Conservation (phyloP, 2,329 filamentous ascomycete genomes). For the Beauveria australis region DNA sequence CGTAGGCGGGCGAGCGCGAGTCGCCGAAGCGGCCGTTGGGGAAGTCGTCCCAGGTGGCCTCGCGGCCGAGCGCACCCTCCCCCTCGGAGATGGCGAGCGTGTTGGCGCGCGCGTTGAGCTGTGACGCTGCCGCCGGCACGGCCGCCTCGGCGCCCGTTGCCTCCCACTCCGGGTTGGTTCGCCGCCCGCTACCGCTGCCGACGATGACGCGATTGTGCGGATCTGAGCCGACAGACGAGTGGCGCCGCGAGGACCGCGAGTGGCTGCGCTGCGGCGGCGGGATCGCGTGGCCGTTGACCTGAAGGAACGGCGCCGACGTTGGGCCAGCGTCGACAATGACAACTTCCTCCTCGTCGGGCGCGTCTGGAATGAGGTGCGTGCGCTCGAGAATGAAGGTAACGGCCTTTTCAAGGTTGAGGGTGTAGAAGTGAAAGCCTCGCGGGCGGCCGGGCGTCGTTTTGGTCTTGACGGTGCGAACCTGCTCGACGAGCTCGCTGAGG, state of each 20-base stretch:
- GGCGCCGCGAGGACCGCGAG: constrained; percentile 45
- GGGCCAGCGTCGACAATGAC: constrained; percentile 41
- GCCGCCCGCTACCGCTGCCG: constrained; percentile 42
- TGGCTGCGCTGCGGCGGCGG: constrained; percentile 23
- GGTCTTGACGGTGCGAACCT: constrained; percentile 59
- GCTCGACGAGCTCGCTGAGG: constrained; percentile 72
- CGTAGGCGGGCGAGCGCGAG: constrained; percentile 84
- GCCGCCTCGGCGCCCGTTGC: constrained; percentile 70
- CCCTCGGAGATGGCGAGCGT: constrained; percentile 92
- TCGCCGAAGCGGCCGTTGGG: constrained; percentile 96
- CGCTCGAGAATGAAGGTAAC: constrained; percentile 88
- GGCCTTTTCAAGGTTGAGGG: constrained; percentile 89
- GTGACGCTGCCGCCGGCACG: constrained; percentile 60
- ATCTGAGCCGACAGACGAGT: constrained; percentile 74
- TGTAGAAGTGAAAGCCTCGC: constrained; percentile 92
- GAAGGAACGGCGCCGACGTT: constrained; percentile 21
- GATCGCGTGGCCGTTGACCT: constrained; percentile 41
- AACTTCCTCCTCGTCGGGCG: constrained; percentile 43
- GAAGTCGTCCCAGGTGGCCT: constrained; percentile 98
- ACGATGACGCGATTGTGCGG: constrained; percentile 85
- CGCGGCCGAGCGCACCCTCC: constrained; percentile 77
- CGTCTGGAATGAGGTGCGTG: constrained; percentile 69
- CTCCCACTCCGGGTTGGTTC: constrained; percentile 58
- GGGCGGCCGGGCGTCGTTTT: constrained; percentile 47
- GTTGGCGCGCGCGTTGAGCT: constrained; percentile 70